Conservation (phyloP, 23 red algal species). For the Gracilaria domingensis region DNA sequence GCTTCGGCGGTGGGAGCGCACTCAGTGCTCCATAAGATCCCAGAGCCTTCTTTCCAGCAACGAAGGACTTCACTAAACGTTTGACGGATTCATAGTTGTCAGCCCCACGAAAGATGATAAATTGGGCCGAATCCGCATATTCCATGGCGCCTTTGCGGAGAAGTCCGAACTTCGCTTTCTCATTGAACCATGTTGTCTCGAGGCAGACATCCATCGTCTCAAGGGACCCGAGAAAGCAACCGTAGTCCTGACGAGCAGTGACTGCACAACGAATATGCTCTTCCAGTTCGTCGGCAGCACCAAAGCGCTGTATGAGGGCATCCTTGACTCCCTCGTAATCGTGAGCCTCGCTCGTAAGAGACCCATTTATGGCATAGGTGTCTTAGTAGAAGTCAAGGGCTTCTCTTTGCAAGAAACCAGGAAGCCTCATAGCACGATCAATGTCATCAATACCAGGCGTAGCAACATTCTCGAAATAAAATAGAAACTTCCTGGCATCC, state of each 20-base stretch:
- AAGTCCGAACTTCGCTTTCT: constrained; percentile 15
- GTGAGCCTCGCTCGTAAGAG: too few species aligned
- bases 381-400: too few species aligned
- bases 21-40: too few species aligned
- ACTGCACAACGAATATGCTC: constrained; percentile 1
- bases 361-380: too few species aligned
- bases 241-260: not conserved
- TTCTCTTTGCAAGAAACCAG: constrained; percentile 1
- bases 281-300: not conserved
- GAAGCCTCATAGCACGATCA: constrained; percentile 17
- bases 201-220: not conserved
- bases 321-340: too few species aligned
- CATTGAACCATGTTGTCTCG: constrained; percentile 25
- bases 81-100: too few species aligned
- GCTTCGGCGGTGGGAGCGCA: too few species aligned
- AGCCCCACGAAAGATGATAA: too few species aligned
- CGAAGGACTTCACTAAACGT: too few species aligned
- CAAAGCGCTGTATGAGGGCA: constrained; percentile 14
- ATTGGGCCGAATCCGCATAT: too few species aligned
- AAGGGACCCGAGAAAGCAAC: not conserved
- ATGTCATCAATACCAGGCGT: constrained; percentile 10
- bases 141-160: constrained; percentile 3
- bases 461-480: constrained; percentile 30
- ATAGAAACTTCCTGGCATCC: constrained; percentile 27
- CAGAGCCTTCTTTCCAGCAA: too few species aligned